phyloP scores from a whole-genome alignment of 495 filamentous ascomycete genomes.

The Penicillium antarcticum region DNA sequence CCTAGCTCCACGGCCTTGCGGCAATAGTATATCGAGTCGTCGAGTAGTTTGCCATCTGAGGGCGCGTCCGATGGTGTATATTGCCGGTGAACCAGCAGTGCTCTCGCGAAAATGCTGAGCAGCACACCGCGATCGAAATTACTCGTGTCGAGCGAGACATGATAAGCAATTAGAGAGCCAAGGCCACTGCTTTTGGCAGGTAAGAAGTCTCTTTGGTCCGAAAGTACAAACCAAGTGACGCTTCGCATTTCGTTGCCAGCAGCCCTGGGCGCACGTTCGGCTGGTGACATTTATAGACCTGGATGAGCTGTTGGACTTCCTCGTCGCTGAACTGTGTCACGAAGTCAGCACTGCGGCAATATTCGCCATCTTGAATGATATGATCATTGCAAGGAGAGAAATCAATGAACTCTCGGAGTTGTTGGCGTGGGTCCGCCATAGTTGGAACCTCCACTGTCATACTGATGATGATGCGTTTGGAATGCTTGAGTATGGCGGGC shows the following conservation, averaged over 20 bases:
- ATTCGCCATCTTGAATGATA: neutral
- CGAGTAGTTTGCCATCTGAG: neutral
- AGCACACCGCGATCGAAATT: neutral
- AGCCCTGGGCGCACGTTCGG: neutral
- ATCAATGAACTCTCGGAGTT: neutral
- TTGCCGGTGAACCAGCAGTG: neutral
- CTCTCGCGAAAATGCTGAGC: slow-evolving; percentile 1
- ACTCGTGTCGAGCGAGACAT: neutral
- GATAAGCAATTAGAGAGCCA: slow-evolving; percentile 4
- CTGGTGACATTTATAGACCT: slow-evolving; percentile 5
- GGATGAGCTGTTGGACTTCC: neutral
- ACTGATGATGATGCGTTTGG: too few species aligned
- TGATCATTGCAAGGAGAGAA: neutral
- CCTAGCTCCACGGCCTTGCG: slow-evolving; percentile 1
- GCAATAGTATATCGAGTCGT: slow-evolving; percentile 7
- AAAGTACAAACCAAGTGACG: neutral
- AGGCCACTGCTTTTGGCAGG: neutral
- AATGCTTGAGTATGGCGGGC: too few species aligned
- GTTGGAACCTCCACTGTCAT: too few species aligned
- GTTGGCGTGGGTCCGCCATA: neutral
- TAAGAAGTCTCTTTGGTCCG: neutral
- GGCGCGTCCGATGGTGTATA: neutral
- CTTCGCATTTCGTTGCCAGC: neutral
- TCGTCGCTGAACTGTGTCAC: neutral
- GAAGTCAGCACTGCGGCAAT: neutral